These are phyloP conservation scores for Exserohilum turcica DNA, from an alignment of 2,329 filamentous ascomycete genomes.

Conservation along the genomic window DNA sequence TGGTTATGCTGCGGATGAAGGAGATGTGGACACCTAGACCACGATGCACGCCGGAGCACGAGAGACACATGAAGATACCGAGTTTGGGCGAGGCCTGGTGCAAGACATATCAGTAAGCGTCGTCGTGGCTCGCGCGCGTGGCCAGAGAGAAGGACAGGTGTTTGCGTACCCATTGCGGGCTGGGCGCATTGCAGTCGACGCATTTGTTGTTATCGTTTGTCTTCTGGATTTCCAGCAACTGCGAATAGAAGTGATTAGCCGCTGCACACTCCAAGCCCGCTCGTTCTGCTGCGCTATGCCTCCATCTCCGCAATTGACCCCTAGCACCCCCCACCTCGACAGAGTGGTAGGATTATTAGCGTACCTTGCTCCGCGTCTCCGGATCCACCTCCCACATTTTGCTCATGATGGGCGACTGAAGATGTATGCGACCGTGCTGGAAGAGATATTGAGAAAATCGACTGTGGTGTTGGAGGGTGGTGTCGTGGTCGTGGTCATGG, in stretches of 20 bases:
- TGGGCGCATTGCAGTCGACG: slow-evolving; percentile 93
- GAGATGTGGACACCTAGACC: slow-evolving; percentile 97
- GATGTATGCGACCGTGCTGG: background rate
- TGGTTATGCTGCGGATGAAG: slow-evolving; percentile 95
- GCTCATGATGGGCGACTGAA: slow-evolving; percentile 48
- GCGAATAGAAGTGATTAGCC: slow-evolving; percentile 26
- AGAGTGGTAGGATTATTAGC: slow-evolving; percentile 14
- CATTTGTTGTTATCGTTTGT: slow-evolving; percentile 86
- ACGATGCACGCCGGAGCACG: slow-evolving; percentile 92
- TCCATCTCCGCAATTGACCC: slow-evolving; percentile 8
- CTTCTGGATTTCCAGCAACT: slow-evolving; percentile 92
- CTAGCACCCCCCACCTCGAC: slow-evolving; percentile 17
- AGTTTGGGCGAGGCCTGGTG: slow-evolving; percentile 82
- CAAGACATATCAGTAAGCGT: slow-evolving; percentile 23
- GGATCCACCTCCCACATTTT: slow-evolving; percentile 99
- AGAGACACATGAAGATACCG: slow-evolving; percentile 97
- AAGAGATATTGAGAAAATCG: background rate
- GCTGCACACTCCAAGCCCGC: background rate
- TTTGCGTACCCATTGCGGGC: slow-evolving; percentile 87
- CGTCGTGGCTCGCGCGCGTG: slow-evolving; percentile 9
- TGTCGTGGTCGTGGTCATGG: slow-evolving; percentile 7
- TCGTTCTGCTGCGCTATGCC: background rate
- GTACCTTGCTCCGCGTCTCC: slow-evolving; percentile 92
- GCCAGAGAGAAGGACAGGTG: slow-evolving; percentile 11
- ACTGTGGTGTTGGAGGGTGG: background rate